Evolutionary conservation across 371 early-diverging fungal species (phyloP), one percentile per base, ranked within the genome.

Genomic region (Mortierella sp.): DNA sequence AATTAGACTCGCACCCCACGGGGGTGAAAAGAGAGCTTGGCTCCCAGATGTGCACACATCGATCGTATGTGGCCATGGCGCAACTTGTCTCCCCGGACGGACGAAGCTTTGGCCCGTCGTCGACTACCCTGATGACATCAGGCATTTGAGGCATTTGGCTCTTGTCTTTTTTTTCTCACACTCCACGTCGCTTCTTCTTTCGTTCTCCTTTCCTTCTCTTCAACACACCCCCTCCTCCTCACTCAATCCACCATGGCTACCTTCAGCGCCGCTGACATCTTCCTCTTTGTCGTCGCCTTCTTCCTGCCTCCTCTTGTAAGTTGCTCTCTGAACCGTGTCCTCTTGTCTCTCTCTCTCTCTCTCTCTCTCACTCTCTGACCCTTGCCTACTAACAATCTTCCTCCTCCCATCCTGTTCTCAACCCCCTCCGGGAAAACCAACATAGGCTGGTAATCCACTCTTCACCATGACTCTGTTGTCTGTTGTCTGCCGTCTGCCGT

Each of bases 281-380:
- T 71, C 10, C 71, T 71, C 56, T 52, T 71, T 28, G 23, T 71
- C 31, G 47, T 64, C 27, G 71, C 60, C 45, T 71, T 71, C 61
- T 71, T 71, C 54, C 51, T 69, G 30, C 70, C 70, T 34, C 70
- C 70, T 23, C 63, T 69, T 39, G 70, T 69, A 69, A 58, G 54
- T 52, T 38, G 16, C 9, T 2, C 16, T 38, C 9, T 27, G 8
- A 10, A 14, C 13, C 8, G 48, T 3, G 48, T 24, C 23, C 48
- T 21, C 23, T 9, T 10, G 24, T 34, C 34, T 34, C 7, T 10
- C 34, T 10, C 10, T 4, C 34, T 10, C 4, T 34, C 34, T 10
- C 34, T 7, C 34, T 4, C 34, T 34, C 34, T 10, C 4, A 7
- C 34, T 10, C 34, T 7, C 34, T 4, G 7, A 7, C 34, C 34